These are phyloP conservation scores for Nakazawaea peltata DNA, from an alignment of 805 yeast genomes.

Conservation along the genomic window DNA sequence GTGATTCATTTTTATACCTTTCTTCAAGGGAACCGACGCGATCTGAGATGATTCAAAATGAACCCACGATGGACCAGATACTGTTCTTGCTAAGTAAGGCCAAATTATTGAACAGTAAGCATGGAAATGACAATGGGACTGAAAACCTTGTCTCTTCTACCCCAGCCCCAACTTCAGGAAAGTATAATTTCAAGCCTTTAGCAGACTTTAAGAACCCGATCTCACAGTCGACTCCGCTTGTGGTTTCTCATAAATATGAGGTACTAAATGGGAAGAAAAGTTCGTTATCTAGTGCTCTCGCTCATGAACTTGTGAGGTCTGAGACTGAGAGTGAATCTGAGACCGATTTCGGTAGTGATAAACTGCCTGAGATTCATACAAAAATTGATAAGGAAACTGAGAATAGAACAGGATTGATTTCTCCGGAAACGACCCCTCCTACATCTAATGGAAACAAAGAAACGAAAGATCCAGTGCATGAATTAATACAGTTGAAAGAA, in stretches of 20 bases:
- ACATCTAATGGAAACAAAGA: constrained; percentile 4
- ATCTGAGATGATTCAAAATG: constrained; percentile 1
- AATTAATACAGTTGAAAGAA: too few relatives aligned
- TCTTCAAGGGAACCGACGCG: constrained; percentile 7
- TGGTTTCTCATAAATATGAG: too few relatives aligned
- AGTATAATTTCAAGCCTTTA: constrained; percentile 6
- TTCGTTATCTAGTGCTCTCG: too few relatives aligned
- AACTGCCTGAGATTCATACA: too few relatives aligned
- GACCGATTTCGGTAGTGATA: too few relatives aligned
- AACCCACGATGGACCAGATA: constrained; percentile 3
- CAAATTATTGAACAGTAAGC: neutral
- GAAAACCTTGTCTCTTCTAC: neutral
- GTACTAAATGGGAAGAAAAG: too few relatives aligned
- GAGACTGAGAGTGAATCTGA: too few relatives aligned
- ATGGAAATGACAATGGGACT: neutral
- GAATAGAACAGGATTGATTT: too few relatives aligned
- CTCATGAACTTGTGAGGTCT: too few relatives aligned
- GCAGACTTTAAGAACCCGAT: constrained; percentile 3
- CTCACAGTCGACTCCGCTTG: constrained; percentile 10
- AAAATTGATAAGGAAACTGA: too few relatives aligned
- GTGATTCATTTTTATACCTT: constrained; percentile 7
- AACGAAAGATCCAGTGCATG: too few relatives aligned
- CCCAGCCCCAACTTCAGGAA: neutral
- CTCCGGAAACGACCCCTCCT: constrained; percentile 7
- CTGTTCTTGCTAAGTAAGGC: constrained; percentile 3